Evolutionary conservation across 2,329 filamentous ascomycete genomes (phyloP).

Genomic region (Onygenales sp.): DNA sequence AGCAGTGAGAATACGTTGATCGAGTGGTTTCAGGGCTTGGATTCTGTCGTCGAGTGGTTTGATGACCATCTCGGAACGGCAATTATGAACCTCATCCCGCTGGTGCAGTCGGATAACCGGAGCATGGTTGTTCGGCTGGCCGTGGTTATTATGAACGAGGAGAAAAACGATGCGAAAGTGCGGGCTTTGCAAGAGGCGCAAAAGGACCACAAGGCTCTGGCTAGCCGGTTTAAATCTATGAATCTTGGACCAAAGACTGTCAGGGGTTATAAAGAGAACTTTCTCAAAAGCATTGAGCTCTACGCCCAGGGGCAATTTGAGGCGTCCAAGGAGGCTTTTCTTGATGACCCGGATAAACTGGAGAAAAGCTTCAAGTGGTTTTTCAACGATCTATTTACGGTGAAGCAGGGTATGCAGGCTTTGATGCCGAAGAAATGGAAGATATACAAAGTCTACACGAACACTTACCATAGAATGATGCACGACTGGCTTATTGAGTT

Average conservation of each 20-base stretch:
- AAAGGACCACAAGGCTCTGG: slow-evolving; percentile 91
- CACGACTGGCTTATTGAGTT: slow-evolving; percentile 80
- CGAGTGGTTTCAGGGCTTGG: slow-evolving; percentile 79
- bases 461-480: slow-evolving; percentile 91
- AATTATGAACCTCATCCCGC: slow-evolving; percentile 78
- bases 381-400: slow-evolving; percentile 94
- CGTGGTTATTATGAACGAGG: slow-evolving; percentile 86
- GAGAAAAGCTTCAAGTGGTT: slow-evolving; percentile 91
- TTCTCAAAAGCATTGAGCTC: slow-evolving; percentile 67
- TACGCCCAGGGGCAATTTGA: slow-evolving; percentile 67
- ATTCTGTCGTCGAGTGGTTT: slow-evolving; percentile 86
- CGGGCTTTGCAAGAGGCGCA: slow-evolving; percentile 87
- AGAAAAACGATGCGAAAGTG: slow-evolving; percentile 90
- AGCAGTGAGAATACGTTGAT: slow-evolving; percentile 73
- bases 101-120: slow-evolving; percentile 79
- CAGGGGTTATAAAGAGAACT: slow-evolving; percentile 94
- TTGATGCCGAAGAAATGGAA: slow-evolving; percentile 96
- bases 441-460: slow-evolving; percentile 80
- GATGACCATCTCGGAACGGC: slow-evolving; percentile 87
- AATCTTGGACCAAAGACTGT: slow-evolving; percentile 86
- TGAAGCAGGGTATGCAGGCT: slow-evolving; percentile 82
- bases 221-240: slow-evolving; percentile 87
- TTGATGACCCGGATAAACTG: slow-evolving; percentile 71
- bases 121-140: slow-evolving; percentile 85
- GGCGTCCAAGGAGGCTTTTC: slow-evolving; percentile 61